Base-by-base conservation (phyloP, 2,329 filamentous ascomycete species). In the Diplodia mutila region DNA sequence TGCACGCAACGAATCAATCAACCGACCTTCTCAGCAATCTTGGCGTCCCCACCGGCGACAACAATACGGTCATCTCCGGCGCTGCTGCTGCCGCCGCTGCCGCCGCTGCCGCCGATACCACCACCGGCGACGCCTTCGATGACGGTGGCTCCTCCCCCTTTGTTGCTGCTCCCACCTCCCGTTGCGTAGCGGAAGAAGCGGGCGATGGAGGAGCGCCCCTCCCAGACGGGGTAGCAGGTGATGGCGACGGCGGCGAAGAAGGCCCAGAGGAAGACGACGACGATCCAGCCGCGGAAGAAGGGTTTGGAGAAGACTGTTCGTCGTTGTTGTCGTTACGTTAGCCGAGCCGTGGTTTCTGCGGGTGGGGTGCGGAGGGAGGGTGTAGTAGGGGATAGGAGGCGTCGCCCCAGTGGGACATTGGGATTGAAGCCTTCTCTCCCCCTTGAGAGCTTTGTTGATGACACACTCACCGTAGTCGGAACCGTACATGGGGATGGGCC, bases 401-500 rank as follows among this genome's bases (percentile, higher is more conserved):
- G n/a, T n/a, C n/a, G n/a, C n/a, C n/a, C n/a, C n/a, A n/a, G n/a
- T n/a, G n/a, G n/a, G n/a, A n/a, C n/a, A n/a, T n/a, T n/a, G n/a
- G n/a, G n/a, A n/a, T n/a, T n/a, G n/a, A n/a, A n/a, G n/a, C n/a
- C n/a, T n/a, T n/a, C n/a, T n/a, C n/a, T n/a, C n/a, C n/a, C n/a
- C n/a, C n/a, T n/a, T n/a, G n/a, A n/a, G n/a, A n/a, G n/a, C n/a
- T n/a, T n/a, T n/a, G n/a, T n/a, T n/a, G n/a, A n/a, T n/a, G n/a
- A n/a, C 3, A 55, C 5, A 65, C 73, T 51, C 70, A 79, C 78
- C 74, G 66, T 86, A 85, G 6, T 80, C 78, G 0, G 82, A 79
- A 0, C 80, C 85, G 70, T 86, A 86, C 83, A 86, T 86, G 0
- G 84, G 84, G 49, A 86, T 75, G 0, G 85, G 85, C 84, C 84